Evolutionary conservation across 73 alveolate genomes (phyloP).

Genomic region (Paramecium octaurelia): DNA sequence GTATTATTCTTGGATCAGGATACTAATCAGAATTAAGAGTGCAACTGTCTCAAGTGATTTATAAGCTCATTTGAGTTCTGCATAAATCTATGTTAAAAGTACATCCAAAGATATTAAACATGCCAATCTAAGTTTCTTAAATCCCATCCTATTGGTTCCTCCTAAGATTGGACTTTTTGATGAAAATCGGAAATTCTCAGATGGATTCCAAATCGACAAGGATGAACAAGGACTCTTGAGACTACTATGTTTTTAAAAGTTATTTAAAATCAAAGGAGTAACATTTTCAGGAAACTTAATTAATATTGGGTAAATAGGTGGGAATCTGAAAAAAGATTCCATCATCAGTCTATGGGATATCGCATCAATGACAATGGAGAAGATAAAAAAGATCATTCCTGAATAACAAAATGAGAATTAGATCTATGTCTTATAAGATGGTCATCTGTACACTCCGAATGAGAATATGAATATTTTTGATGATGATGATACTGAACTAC

Average conservation of each 20-base stretch:
- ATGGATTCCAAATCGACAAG: neutral
- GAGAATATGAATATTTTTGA: neutral
- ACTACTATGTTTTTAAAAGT: neutral
- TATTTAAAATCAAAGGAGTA: constrained; percentile 1
- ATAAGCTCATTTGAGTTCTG: neutral
- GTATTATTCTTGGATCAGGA: constrained; percentile 19
- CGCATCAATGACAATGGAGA: neutral
- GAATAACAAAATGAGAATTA: neutral
- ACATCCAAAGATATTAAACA: neutral
- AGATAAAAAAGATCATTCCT: neutral
- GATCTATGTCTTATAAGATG: neutral
- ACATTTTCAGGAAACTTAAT: neutral
- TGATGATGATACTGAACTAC: neutral
- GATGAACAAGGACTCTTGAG: neutral
- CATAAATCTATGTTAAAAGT: neutral
- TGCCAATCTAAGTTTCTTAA: neutral
- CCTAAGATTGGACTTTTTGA: neutral
- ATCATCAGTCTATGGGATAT: neutral
- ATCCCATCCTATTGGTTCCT: constrained; percentile 34
- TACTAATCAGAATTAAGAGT: neutral
- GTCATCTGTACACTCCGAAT: neutral
- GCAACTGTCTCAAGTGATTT: neutral
- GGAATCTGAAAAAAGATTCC: neutral
- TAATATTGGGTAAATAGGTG: neutral
- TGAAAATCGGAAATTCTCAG: neutral